phyloP scores from a whole-genome alignment of 2,329 filamentous ascomycete species.

The Pseudophaeomoniella oleicola region DNA sequence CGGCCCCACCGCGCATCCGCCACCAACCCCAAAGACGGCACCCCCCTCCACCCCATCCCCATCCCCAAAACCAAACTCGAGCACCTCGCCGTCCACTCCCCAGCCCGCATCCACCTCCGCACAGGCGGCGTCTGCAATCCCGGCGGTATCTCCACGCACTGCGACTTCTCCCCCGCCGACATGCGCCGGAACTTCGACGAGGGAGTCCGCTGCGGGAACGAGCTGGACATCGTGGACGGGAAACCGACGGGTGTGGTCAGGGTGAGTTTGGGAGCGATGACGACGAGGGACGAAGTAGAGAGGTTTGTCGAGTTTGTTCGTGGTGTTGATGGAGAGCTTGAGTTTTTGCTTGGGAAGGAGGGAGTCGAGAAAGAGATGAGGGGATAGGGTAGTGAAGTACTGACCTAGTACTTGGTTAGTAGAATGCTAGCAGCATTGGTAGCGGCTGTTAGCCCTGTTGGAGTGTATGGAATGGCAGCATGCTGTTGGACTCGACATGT shows the following conservation, averaged over 20 bases:
- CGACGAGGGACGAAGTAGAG: conserved; percentile 58
- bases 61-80: conserved; percentile 73
- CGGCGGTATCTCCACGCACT: conserved; percentile 60
- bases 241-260: conserved; percentile 82
- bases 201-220: conserved; percentile 70
- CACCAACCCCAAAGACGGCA: conserved; percentile 74
- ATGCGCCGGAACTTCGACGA: conserved; percentile 72
- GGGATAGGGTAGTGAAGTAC: too few relatives aligned
- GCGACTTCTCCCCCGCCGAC: conserved; percentile 66
- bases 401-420: too few relatives aligned
- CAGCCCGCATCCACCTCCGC: conserved; percentile 63
- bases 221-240: conserved; percentile 66
- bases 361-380: too few relatives aligned
- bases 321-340: conserved; percentile 46
- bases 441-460: too few relatives aligned
- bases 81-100: conserved; percentile 54
- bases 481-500: too few relatives aligned
- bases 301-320: conserved; percentile 55
- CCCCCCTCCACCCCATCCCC: conserved; percentile 55
- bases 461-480: too few relatives aligned
- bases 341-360: too few relatives aligned
- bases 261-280: conserved; percentile 83
- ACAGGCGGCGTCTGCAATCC: conserved; percentile 89
- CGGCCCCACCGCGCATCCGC: conserved; percentile 63
- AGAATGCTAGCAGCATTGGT: too few relatives aligned